Percentiles rank a stretch among this genome's conserved stretches.
phyloP scores from a whole-genome alignment of 495 filamentous ascomycete species.

The Talaromyces ruber region DNA sequence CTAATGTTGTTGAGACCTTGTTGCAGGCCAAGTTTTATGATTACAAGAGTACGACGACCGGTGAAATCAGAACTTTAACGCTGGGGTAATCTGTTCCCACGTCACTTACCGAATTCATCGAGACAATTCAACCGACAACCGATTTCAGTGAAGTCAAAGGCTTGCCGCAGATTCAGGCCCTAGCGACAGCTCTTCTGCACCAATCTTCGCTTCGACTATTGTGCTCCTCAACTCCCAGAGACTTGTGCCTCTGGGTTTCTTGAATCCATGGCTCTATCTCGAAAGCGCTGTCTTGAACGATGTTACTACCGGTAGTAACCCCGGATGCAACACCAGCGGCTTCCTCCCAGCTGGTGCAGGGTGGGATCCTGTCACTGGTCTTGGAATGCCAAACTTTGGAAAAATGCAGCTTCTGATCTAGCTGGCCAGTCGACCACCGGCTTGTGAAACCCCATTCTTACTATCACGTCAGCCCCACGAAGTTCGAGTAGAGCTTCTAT shows the following conservation, averaged over 20 bases:
- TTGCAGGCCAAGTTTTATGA: conserved; percentile 49
- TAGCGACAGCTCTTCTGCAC: conserved; percentile 46
- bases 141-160: conserved; percentile 37
- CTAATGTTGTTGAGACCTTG: conserved; percentile 26
- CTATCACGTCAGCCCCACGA: background rate
- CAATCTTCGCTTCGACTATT: conserved; percentile 55
- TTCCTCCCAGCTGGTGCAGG: conserved; percentile 44
- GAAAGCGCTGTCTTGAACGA: conserved; percentile 50
- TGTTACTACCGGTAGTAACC: conserved; percentile 48
- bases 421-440: background rate
- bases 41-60: conserved; percentile 32
- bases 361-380: conserved; percentile 40
- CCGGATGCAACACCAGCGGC: conserved; percentile 51
- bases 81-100: conserved; percentile 52
- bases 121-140: conserved; percentile 49
- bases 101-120: conserved; percentile 34
- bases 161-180: conserved; percentile 25
- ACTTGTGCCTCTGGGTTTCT: conserved; percentile 53
- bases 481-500: background rate
- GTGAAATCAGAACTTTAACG: conserved; percentile 45
- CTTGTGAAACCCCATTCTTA: background rate
- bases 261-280: conserved; percentile 68
- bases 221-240: conserved; percentile 61
- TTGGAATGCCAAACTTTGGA: conserved; percentile 35
- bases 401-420: conserved; percentile 21